Conservation (phyloP, 306 rosid genomes). For the Medicago truncatula region DNA sequence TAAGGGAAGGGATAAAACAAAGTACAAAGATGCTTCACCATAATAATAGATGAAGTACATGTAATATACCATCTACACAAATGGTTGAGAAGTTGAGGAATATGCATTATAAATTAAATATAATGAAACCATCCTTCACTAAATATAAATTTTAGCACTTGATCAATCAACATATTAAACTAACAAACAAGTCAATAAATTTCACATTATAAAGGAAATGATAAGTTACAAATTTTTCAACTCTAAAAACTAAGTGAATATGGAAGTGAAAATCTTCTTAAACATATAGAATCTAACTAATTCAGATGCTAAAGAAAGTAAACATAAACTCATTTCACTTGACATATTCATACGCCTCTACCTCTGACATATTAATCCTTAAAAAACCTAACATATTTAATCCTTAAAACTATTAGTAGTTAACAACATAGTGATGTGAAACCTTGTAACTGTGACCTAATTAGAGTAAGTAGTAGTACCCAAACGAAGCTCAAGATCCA, state of each 20-base stretch:
- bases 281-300: slow-evolving; percentile 7
- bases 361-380: too few species aligned
- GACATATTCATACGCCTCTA: slow-evolving; percentile 35
- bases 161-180: slow-evolving; percentile 37
- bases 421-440: slow-evolving; percentile 15
- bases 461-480: slow-evolving; percentile 54
- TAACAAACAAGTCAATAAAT: slow-evolving; percentile 12
- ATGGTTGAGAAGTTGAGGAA: neutral
- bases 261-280: slow-evolving; percentile 38
- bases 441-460: slow-evolving; percentile 28
- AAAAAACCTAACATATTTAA: neutral
- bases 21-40: too few species aligned
- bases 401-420: slow-evolving; percentile 12
- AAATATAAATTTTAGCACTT: neutral
- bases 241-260: slow-evolving; percentile 23
- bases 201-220: slow-evolving; percentile 11
- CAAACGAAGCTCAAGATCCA: slow-evolving; percentile 96
- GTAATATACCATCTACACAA: too few species aligned
- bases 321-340: slow-evolving; percentile 4
- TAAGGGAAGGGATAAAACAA: too few species aligned
- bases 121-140: slow-evolving; percentile 7
- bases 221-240: slow-evolving; percentile 24
- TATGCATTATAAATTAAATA: slow-evolving; percentile 9
- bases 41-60: too few species aligned
- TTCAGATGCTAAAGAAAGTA: neutral